phyloP scores from a whole-genome alignment of 1,284 basidiomycete genomes.

The Pyrrhoderma lamaoense region DNA sequence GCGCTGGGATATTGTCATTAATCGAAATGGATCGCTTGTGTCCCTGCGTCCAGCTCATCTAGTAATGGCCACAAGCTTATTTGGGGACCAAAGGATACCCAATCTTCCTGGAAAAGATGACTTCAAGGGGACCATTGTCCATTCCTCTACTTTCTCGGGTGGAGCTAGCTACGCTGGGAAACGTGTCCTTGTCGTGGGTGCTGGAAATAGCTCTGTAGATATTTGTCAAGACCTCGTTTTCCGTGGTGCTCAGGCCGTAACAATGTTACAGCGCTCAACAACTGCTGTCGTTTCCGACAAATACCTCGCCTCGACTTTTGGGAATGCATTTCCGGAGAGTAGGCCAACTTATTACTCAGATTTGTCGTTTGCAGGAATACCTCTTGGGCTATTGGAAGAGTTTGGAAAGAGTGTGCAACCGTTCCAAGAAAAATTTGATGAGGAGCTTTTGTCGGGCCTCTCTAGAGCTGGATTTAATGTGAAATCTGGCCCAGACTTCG shows the following conservation, averaged over 20 bases:
- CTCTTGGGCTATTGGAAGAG: slow-evolving; percentile 32
- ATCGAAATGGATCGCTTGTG: slow-evolving; percentile 24
- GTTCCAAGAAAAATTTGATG: slow-evolving; percentile 26
- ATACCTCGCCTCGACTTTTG: slow-evolving; percentile 24
- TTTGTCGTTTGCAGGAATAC: slow-evolving; percentile 35
- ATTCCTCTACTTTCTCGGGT: slow-evolving; percentile 28
- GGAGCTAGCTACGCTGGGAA: slow-evolving; percentile 27
- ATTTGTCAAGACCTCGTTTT: slow-evolving; percentile 32
- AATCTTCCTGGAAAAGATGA: slow-evolving; percentile 21
- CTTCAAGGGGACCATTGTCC: slow-evolving; percentile 29
- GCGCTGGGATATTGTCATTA: slow-evolving; percentile 29
- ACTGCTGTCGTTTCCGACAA: slow-evolving; percentile 25
- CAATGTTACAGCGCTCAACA: slow-evolving; percentile 35
- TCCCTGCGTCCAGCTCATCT: slow-evolving; percentile 31
- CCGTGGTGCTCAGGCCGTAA: slow-evolving; percentile 28
- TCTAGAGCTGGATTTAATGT: slow-evolving; percentile 34
- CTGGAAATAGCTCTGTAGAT: slow-evolving; percentile 33
- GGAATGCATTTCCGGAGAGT: slow-evolving; percentile 32
- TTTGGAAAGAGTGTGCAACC: slow-evolving; percentile 28
- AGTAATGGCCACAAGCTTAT: slow-evolving; percentile 30
- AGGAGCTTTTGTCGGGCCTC: slow-evolving; percentile 31
- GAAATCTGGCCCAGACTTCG: slow-evolving; percentile 27
- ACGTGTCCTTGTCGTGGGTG: slow-evolving; percentile 33
- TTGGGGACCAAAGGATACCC: slow-evolving; percentile 30
- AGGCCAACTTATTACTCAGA: slow-evolving; percentile 38